Conservation (phyloP, 2,329 filamentous ascomycete genomes). For the Cladophialophora chaetospira region DNA sequence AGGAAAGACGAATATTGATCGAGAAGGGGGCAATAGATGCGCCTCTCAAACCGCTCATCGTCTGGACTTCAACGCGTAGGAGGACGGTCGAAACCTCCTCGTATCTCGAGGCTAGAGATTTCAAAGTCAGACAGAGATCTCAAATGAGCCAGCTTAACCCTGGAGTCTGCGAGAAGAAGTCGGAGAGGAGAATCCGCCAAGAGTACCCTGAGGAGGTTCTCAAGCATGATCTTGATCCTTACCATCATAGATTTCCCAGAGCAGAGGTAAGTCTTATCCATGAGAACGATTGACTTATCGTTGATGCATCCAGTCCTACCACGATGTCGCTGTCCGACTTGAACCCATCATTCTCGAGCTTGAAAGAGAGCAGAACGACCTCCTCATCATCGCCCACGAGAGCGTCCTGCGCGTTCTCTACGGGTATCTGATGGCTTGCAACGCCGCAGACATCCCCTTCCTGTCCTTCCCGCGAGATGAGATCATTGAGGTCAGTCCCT, state of each 20-base stretch:
- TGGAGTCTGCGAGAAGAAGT: slow-evolving; percentile 91
- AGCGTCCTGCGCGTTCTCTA: slow-evolving; percentile 96
- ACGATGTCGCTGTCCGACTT: slow-evolving; percentile 94
- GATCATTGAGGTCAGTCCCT: slow-evolving; percentile 76
- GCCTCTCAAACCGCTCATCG: slow-evolving; percentile 75
- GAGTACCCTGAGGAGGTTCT: slow-evolving; percentile 87
- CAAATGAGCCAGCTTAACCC: slow-evolving; percentile 98
- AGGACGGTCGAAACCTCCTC: slow-evolving; percentile 89
- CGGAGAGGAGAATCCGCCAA: slow-evolving; percentile 75
- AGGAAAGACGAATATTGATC: slow-evolving; percentile 71
- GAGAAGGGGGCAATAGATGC: slow-evolving; percentile 67
- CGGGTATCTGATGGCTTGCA: slow-evolving; percentile 97
- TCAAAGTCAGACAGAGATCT: slow-evolving; percentile 84
- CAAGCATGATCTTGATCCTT: slow-evolving; percentile 92
- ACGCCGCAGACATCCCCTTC: slow-evolving; percentile 88
- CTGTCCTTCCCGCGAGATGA: slow-evolving; percentile 93
- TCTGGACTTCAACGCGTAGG: slow-evolving; percentile 93
- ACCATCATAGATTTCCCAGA: slow-evolving; percentile 93
- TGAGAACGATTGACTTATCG: neutral
- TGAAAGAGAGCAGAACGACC: slow-evolving; percentile 92
- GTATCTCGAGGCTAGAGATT: slow-evolving; percentile 75
- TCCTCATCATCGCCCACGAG: slow-evolving; percentile 98
- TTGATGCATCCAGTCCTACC: slow-evolving; percentile 71
- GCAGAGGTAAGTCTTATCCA: slow-evolving; percentile 67
- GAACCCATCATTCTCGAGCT: slow-evolving; percentile 97